Conservation (phyloP, 2,329 filamentous ascomycete species). For the Verticillium isaacii region DNA sequence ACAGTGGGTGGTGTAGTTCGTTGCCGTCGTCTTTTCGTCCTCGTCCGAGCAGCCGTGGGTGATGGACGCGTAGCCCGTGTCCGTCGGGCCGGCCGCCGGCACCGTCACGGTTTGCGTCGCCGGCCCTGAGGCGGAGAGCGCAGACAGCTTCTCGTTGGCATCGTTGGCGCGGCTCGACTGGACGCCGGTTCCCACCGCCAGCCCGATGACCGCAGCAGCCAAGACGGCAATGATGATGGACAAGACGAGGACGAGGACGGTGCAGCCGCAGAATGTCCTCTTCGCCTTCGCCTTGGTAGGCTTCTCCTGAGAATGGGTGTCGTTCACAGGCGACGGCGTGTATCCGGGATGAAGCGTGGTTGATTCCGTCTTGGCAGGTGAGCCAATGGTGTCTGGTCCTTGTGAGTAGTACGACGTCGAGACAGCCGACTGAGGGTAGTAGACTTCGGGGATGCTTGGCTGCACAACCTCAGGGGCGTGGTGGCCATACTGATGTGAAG, state of each 20-base stretch:
- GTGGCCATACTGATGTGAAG: not conserved
- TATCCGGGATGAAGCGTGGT: not conserved
- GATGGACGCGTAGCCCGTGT: constrained; percentile 23
- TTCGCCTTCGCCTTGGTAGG: constrained; percentile 2
- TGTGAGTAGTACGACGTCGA: not conserved
- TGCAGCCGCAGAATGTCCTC: constrained; percentile 18
- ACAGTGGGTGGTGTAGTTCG: constrained; percentile 34
- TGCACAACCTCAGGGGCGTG: not conserved
- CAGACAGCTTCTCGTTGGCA: constrained; percentile 26
- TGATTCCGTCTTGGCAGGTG: not conserved
- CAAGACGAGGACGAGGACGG: constrained; percentile 33
- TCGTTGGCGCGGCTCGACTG: constrained; percentile 32
- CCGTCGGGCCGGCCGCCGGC: constrained; percentile 12
- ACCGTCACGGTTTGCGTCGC: constrained; percentile 8
- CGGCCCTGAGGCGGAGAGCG: constrained; percentile 18
- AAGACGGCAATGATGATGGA: constrained; percentile 34
- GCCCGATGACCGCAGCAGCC: constrained; percentile 34
- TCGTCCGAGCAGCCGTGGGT: constrained; percentile 35
- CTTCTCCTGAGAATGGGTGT: not conserved
- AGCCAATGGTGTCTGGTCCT: not conserved
- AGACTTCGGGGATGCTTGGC: not conserved
- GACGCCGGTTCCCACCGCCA: constrained; percentile 39
- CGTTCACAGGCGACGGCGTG: not conserved
- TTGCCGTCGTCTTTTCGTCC: constrained; percentile 28
- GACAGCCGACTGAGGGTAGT: not conserved